Percentiles rank a stretch among this genome's conserved stretches.
These are phyloP conservation scores for Suhomyces panamericanus DNA, from an alignment of 1,139 yeast genomes.

Conservation along the genomic window DNA sequence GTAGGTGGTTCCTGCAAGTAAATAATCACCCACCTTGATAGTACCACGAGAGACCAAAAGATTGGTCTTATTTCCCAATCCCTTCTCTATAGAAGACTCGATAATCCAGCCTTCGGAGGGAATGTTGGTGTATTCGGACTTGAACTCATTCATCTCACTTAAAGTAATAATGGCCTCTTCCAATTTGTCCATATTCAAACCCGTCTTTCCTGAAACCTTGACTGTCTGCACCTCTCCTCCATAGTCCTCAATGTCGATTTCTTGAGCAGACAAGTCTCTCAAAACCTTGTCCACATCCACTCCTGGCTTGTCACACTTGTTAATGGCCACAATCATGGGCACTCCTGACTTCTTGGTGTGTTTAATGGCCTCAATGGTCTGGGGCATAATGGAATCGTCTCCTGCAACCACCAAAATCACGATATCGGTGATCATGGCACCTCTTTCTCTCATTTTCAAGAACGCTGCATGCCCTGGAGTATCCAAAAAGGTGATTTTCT, in stretches of 20 bases:
- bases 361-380: conserved; percentile 91
- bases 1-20: conserved; percentile 84
- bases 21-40: conserved; percentile 62
- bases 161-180: conserved; percentile 88
- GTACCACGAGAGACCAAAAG: conserved; percentile 80
- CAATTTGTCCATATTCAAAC: conserved; percentile 78
- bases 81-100: conserved; percentile 81
- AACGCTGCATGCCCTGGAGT: conserved; percentile 99
- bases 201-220: conserved; percentile 82
- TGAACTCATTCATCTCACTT: conserved; percentile 79
- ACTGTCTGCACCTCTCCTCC: conserved; percentile 97
- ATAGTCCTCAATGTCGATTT: conserved; percentile 82
- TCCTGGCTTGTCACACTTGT: conserved; percentile 85
- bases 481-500: conserved; percentile 83
- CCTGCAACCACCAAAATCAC: conserved; percentile 95
- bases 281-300: conserved; percentile 72
- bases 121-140: conserved; percentile 57
- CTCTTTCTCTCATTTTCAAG: conserved; percentile 93
- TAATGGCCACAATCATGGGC: conserved; percentile 86
- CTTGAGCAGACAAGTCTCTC: conserved; percentile 74
- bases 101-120: conserved; percentile 85
- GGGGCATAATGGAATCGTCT: conserved; percentile 98
- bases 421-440: conserved; percentile 92
- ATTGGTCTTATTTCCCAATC: conserved; percentile 85
- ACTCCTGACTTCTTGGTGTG: conserved; percentile 86